phyloP scores from a whole-genome alignment of 1,284 basidiomycete genomes.

The Tremellales sp. region DNA sequence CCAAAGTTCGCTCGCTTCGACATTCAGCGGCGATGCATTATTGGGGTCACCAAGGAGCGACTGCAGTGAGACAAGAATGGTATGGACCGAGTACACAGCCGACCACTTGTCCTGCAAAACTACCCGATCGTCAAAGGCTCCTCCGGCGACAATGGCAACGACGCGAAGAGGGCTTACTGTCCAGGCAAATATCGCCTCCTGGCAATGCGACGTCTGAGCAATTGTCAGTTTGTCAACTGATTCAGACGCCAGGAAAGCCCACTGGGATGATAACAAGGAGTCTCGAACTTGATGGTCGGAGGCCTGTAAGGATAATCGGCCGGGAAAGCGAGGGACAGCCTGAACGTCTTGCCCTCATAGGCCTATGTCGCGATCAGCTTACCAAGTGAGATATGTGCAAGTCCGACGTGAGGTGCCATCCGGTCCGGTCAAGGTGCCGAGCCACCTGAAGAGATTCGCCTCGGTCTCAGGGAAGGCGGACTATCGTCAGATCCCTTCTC shows the following conservation, averaged over 20 bases:
- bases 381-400: neutral
- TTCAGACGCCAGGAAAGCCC: neutral
- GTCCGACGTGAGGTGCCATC: slow-evolving; percentile 59
- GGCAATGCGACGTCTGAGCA: slow-evolving; percentile 64
- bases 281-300: slow-evolving; percentile 61
- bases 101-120: slow-evolving; percentile 75
- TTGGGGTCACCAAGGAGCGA: slow-evolving; percentile 86
- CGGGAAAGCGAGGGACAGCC: slow-evolving; percentile 74
- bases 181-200: slow-evolving; percentile 71
- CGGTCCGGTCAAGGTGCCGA: slow-evolving; percentile 74
- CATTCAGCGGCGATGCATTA: slow-evolving; percentile 78
- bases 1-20: slow-evolving; percentile 76
- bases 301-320: slow-evolving; percentile 77
- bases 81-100: slow-evolving; percentile 81
- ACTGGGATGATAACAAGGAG: slow-evolving; percentile 76
- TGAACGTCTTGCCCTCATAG: slow-evolving; percentile 70
- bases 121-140: no score
- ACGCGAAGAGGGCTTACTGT: slow-evolving; percentile 49
- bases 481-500: neutral
- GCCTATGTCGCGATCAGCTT: slow-evolving; percentile 53
- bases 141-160: no score
- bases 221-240: neutral
- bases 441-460: slow-evolving; percentile 75
- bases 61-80: slow-evolving; percentile 77
- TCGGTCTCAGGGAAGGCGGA: slow-evolving; percentile 79